Percentiles rank a stretch among this genome's conserved stretches.
Evolutionary conservation across 768 basidiomycete genomes (phyloP).

Genomic region (Boletus coccyginus): DNA sequence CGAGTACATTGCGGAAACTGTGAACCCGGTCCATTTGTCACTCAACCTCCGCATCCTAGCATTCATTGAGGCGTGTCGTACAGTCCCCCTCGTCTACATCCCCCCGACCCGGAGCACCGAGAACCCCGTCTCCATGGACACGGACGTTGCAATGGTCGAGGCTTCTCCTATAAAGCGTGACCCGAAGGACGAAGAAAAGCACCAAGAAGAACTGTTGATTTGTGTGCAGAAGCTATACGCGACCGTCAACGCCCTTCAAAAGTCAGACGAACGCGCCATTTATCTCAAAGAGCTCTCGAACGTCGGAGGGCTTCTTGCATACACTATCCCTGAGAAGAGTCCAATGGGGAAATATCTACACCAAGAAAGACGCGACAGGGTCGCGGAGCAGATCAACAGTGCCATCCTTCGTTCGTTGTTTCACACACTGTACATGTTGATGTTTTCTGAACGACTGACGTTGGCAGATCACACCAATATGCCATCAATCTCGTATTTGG

Average conservation of each 20-base stretch:
- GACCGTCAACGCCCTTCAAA: constrained; percentile 53
- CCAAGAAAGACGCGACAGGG: constrained; percentile 71
- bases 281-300: constrained; percentile 72
- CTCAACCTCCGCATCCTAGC: constrained; percentile 85
- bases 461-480: constrained; percentile 48
- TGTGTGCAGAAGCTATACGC: constrained; percentile 68
- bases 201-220: constrained; percentile 49
- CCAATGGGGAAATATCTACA: constrained; percentile 72
- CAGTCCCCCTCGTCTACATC: constrained; percentile 54
- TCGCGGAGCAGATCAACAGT: constrained; percentile 86
- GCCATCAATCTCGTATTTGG: constrained; percentile 57
- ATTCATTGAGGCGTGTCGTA: constrained; percentile 85
- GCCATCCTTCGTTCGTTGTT: constrained; percentile 74
- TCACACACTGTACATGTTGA: background rate
- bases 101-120: constrained; percentile 15
- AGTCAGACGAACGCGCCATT: constrained; percentile 51
- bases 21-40: constrained; percentile 71
- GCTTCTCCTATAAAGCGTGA: constrained; percentile 9
- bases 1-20: constrained; percentile 55
- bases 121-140: constrained; percentile 4
- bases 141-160: constrained; percentile 6
- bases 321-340: constrained; percentile 75
- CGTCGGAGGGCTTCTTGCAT: constrained; percentile 80
- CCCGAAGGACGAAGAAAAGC: constrained; percentile 35
- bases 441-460: background rate